Conservation (phyloP, 768 basidiomycete genomes). For the Tylopilus sp. region DNA sequence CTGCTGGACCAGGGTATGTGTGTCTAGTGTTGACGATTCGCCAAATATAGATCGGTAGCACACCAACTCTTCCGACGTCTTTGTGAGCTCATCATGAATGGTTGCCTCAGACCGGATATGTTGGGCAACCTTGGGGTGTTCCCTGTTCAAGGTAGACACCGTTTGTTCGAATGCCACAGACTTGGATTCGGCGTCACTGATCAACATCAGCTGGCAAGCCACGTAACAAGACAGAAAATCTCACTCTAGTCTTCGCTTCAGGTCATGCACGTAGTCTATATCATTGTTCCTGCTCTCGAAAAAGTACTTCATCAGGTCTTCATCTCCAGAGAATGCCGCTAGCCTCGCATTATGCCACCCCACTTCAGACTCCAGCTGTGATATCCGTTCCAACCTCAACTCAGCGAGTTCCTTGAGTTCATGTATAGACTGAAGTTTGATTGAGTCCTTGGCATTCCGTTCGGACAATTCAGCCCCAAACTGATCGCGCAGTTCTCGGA, state of each 20-base stretch:
- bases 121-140: constrained; percentile 51
- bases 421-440: constrained; percentile 55
- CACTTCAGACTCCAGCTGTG: constrained; percentile 67
- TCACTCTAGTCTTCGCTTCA: constrained; percentile 57
- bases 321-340: constrained; percentile 69
- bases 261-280: constrained; percentile 44
- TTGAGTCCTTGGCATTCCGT: constrained; percentile 11
- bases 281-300: constrained; percentile 53
- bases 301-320: constrained; percentile 72
- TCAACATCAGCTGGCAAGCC: constrained; percentile 13
- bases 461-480: neutral
- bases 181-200: constrained; percentile 53
- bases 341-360: constrained; percentile 68
- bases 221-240: constrained; percentile 20
- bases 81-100: constrained; percentile 44
- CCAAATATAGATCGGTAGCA: constrained; percentile 67
- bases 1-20: constrained; percentile 46
- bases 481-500: constrained; percentile 44
- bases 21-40: constrained; percentile 36
- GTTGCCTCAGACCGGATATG: constrained; percentile 50
- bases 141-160: constrained; percentile 41
- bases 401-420: constrained; percentile 67
- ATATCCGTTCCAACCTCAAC: constrained; percentile 71
- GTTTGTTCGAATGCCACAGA: constrained; percentile 50
- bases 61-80: constrained; percentile 46